phyloP scores from a whole-genome alignment of 2,329 filamentous ascomycete species.

The Aspergillus quadrilineatus region DNA sequence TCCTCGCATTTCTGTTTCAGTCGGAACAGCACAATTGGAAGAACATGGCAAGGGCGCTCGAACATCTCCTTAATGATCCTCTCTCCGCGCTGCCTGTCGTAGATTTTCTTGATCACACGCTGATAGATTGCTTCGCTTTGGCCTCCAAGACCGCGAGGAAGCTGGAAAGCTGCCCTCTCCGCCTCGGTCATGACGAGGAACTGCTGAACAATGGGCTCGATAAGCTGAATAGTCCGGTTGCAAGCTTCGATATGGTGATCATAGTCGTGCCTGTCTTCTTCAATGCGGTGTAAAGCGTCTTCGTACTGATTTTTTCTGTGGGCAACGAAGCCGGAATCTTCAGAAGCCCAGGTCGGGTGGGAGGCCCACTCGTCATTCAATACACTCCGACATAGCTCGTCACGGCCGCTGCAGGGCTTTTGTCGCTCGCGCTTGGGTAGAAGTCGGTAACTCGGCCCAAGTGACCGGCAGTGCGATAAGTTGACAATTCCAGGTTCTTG shows the following conservation, averaged over 20 bases:
- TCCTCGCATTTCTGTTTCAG: constrained; percentile 96
- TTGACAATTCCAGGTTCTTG: constrained; percentile 78
- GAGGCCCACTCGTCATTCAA: constrained; percentile 98
- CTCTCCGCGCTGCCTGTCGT: constrained; percentile 77
- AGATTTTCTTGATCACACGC: constrained; percentile 95
- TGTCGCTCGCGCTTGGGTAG: constrained; percentile 87
- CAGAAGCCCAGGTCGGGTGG: constrained; percentile 97
- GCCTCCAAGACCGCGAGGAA: constrained; percentile 81
- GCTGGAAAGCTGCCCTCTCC: constrained; percentile 72
- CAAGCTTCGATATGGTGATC: constrained; percentile 98
- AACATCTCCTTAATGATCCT: constrained; percentile 88
- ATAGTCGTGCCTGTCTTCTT: constrained; percentile 97
- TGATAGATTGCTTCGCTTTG: constrained; percentile 97
- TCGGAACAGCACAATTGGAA: constrained; percentile 82
- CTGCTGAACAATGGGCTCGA: constrained; percentile 90
- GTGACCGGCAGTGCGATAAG: constrained; percentile 89
- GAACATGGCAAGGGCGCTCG: constrained; percentile 75
- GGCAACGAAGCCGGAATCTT: constrained; percentile 95
- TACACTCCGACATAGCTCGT: constrained; percentile 89
- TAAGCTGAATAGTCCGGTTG: constrained; percentile 88
- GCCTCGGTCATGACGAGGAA: constrained; percentile 74
- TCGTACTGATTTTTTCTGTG: constrained; percentile 96
- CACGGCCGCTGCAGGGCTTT: constrained; percentile 88
- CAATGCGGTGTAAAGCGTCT: constrained; percentile 90
- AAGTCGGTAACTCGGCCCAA: constrained; percentile 91